Base-by-base conservation (phyloP, 345 rosid genomes). In the Euphorbia tirucalli region DNA sequence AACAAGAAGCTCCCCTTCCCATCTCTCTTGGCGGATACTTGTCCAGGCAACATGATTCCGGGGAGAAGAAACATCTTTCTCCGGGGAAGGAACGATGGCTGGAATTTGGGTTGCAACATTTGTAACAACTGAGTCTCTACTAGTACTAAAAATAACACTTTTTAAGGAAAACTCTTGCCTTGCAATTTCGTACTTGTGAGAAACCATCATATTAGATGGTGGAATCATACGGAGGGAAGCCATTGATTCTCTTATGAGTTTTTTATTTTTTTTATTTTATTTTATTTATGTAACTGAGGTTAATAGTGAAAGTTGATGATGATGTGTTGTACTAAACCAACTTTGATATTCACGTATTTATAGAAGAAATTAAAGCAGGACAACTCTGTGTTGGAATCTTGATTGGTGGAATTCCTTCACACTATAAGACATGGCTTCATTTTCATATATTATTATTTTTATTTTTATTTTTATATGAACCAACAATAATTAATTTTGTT, bases 1-100 rank as follows among this genome's bases (percentile, higher is more conserved):
- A 7, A 94, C 93, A 54, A 2, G 68, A 11, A 90, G 87, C 86
- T 90, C 98, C 21, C 96, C 96, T 75, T 93, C 93, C 96, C 91
- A 93, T 46, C 86, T 77, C 75, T 85, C 93, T 66, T 85, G 91
- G 73, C 80, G 86, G 79, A 93, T 65, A 80, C 98, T 93, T 15
- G 88, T 86, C 98, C 98, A 93, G 10, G 98, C 98, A 61, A 78
- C 89, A 70, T 93, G 98, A 65, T 77, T 66, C 49, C 52, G 69
- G 48, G 13, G 59, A 52, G 35, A 67, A 5, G 25, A 25, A 11
- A 4, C 69, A 27, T 68, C 85, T 68, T 72, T 82, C 61, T 75
- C 86, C 68, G 81, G 88, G 43, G 81, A 65, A 0, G 74, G 77
- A 24, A 70, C 18, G 57, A 73, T 25, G 0, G 44, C 37, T 3